Evolutionary conservation across 768 basidiomycete genomes (phyloP).

Genomic region (Cubamyces sp.): DNA sequence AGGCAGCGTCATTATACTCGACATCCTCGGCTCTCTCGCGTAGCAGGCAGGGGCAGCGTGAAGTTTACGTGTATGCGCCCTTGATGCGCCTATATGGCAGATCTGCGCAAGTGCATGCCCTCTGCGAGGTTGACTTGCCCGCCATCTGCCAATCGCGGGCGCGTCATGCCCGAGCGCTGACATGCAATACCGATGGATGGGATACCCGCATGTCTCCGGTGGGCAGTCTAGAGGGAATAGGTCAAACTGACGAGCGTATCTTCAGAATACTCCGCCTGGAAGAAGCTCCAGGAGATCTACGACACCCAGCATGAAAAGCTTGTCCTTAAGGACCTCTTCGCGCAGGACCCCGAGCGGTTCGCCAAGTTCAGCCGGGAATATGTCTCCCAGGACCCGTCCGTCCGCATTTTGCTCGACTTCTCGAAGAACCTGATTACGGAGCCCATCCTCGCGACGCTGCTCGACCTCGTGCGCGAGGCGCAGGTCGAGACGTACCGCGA

Average conservation of each 20-base stretch:
- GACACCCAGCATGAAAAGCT: slow-evolving; percentile 72
- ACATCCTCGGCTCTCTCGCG: slow-evolving; percentile 2
- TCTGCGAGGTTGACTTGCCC: no score
- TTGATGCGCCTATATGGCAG: no score
- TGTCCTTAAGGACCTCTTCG: slow-evolving; percentile 91
- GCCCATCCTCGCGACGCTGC: slow-evolving; percentile 76
- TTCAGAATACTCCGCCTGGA: slow-evolving; percentile 87
- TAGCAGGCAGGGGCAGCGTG: not conserved
- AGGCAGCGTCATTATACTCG: not conserved
- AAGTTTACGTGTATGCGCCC: no score
- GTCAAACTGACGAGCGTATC: not conserved
- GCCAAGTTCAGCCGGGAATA: slow-evolving; percentile 82
- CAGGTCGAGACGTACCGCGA: slow-evolving; percentile 82
- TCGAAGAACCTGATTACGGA: slow-evolving; percentile 95
- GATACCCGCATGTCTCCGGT: no score
- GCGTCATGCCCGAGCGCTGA: not conserved
- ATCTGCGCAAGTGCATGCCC: not conserved
- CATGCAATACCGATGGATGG: no score
- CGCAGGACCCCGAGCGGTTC: slow-evolving; percentile 86
- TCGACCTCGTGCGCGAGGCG: slow-evolving; percentile 85
- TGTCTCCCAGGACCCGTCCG: slow-evolving; percentile 65
- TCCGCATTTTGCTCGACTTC: slow-evolving; percentile 91
- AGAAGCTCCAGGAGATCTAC: slow-evolving; percentile 86
- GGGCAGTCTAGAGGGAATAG: no score
- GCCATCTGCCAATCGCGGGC: no score